phyloP scores from a whole-genome alignment of 164 flowering plant species.

The Vitis cinerea region DNA sequence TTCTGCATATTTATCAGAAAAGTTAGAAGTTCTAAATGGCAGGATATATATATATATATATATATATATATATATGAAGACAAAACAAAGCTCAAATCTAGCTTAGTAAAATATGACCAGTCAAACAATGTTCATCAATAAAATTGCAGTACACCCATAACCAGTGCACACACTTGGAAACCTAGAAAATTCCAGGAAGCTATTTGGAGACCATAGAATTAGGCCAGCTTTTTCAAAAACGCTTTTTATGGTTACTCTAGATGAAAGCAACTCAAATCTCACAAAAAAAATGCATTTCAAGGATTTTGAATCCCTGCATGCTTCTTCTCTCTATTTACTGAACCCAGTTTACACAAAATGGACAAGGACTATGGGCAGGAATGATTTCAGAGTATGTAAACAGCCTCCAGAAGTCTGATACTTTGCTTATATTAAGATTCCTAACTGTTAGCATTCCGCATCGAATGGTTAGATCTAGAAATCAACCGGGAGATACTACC shows the following conservation, averaged over 20 bases:
- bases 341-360: neutral
- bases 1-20: constrained; percentile 57
- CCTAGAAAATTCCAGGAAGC: neutral
- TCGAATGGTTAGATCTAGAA: too few relatives aligned
- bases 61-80: too few relatives aligned
- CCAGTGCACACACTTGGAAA: too few relatives aligned
- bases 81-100: neutral
- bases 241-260: too few relatives aligned
- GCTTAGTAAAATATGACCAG: too few relatives aligned
- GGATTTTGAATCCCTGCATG: neutral
- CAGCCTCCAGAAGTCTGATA: neutral
- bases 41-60: neutral
- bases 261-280: too few relatives aligned
- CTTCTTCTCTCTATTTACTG: neutral
- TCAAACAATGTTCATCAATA: too few relatives aligned
- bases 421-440: too few relatives aligned
- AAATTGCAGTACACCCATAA: too few relatives aligned
- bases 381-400: neutral
- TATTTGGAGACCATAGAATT: neutral
- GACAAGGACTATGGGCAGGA: neutral
- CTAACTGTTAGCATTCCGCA: too few relatives aligned
- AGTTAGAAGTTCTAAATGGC: neutral
- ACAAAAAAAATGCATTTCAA: neutral
- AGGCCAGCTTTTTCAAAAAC: neutral
- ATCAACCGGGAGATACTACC: too few relatives aligned